These are phyloP conservation scores for Vachellia collinsii DNA, from an alignment of 306 rosid genomes.

Conservation along the genomic window DNA sequence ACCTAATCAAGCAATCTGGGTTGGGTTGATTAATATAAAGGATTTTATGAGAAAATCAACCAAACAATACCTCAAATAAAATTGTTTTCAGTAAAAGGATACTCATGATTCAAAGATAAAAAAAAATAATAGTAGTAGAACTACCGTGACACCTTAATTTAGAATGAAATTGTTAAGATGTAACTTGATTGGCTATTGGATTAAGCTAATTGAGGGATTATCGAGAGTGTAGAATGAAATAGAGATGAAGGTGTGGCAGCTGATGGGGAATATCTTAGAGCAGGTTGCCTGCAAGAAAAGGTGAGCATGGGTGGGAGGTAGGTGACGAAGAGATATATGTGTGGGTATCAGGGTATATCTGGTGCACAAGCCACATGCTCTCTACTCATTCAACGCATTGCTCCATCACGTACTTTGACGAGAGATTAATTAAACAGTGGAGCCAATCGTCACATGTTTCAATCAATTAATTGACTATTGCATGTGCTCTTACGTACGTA, in stretches of 20 bases:
- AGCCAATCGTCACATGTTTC: background rate
- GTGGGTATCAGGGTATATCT: slow-evolving; percentile 18
- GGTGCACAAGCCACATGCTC: slow-evolving; percentile 38
- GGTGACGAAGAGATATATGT: slow-evolving; percentile 8
- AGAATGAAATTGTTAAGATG: background rate
- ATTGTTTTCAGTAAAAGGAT: no score
- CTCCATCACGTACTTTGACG: no score
- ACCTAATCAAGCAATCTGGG: background rate
- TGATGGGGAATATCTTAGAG: background rate
- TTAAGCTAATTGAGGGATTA: background rate
- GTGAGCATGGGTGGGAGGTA: slow-evolving; percentile 22
- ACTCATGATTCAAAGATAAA: no score
- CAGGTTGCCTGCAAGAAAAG: slow-evolving; percentile 43
- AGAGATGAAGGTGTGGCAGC: background rate
- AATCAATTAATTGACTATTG: background rate
- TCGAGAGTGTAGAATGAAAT: background rate
- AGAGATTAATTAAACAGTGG: background rate
- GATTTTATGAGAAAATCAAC: no score
- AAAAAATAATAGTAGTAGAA: no score
- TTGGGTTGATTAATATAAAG: background rate
- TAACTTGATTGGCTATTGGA: background rate
- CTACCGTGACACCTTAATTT: background rate
- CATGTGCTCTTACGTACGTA: background rate
- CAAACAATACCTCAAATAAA: no score
- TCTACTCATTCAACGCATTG: slow-evolving; percentile 31